Evolutionary conservation across 768 basidiomycete genomes (phyloP).

Genomic region (Imleria badia): DNA sequence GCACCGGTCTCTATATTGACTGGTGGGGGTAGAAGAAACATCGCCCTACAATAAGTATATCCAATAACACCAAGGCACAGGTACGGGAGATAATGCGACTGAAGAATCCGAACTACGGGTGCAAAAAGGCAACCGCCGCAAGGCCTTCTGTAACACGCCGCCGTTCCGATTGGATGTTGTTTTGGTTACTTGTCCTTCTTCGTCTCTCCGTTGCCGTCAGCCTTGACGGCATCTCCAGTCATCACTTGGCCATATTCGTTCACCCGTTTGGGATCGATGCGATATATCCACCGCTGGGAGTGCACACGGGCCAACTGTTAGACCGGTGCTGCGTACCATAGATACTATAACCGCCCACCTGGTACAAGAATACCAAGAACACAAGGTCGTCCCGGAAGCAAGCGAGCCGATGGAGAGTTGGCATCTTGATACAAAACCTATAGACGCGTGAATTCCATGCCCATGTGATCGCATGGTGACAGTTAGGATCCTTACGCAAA

Average conservation of each 20-base stretch:
- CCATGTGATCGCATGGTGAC: slow-evolving; percentile 16
- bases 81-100: slow-evolving; percentile 14
- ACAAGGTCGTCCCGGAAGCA: slow-evolving; percentile 91
- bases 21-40: not conserved
- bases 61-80: slow-evolving; percentile 2
- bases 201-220: slow-evolving; percentile 44
- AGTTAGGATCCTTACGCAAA: slow-evolving; percentile 62
- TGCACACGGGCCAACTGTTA: slow-evolving; percentile 18
- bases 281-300: slow-evolving; percentile 91
- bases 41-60: not conserved
- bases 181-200: slow-evolving; percentile 53
- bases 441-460: slow-evolving; percentile 13
- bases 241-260: slow-evolving; percentile 96
- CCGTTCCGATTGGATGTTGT: slow-evolving; percentile 6
- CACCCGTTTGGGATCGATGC: slow-evolving; percentile 88
- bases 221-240: slow-evolving; percentile 43
- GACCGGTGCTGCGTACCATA: not conserved
- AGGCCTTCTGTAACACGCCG: slow-evolving; percentile 8
- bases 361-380: slow-evolving; percentile 90
- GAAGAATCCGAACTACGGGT: not conserved
- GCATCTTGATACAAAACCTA: slow-evolving; percentile 97
- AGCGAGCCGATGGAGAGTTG: slow-evolving; percentile 85
- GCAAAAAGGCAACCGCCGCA: slow-evolving; percentile 4
- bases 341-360: slow-evolving; percentile 49
- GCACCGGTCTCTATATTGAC: not conserved